Base-by-base conservation (phyloP, 2,329 filamentous ascomycete genomes). In the Bipolaris bicolor region DNA sequence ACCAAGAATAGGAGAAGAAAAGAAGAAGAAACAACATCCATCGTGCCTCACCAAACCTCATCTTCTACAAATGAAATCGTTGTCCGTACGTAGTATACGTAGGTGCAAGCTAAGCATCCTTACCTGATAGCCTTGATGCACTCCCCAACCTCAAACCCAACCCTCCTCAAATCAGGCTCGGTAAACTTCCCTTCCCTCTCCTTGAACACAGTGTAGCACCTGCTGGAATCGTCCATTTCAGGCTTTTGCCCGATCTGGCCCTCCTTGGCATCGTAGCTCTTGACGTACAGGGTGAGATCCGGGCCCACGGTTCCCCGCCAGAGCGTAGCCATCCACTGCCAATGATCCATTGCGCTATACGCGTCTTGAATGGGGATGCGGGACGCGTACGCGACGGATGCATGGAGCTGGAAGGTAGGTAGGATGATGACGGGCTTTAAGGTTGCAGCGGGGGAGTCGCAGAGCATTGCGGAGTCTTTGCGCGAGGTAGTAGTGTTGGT, bases 251-350 rank as follows among this genome's bases (percentile, higher is more conserved):
- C 72, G 64, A 39, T 56, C 18, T 58, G 53, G 5, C 66, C 63
- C 33, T 74, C 72, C 24, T 69, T 68, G 3, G 58, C 66, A 20
- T 69, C 72, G 16, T 67, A 73, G 40, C 49, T 68, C 54, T 69
- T 82, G 16, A 90, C 83, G 69, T 90, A 91, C 26, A 95, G 81
- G 1, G 90, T 90, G 44, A 94, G 79, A 75, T 98, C 94, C 0
- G 94, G 87, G 0, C 90, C 91, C 1, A 93, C 83, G 52, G 91
- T 90, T 9, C 92, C 91, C 9, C 93, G 88, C 94, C 94, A 98
- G 20, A 97, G 84, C 41, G 90, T 94, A 34, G 94, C 94, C 82
- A 95, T 92, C 94, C 94, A 98, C 76, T 96, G 90, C 92, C 94
- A 98, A 78, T 98, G 94, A 68, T 96, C 92, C n/a, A 90, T 84